A percentile compares a stretch with the other conserved stretches of the same genome.
Evolutionary conservation across 1,284 basidiomycete species (phyloP).

Genomic region (Ustilago sp.): DNA sequence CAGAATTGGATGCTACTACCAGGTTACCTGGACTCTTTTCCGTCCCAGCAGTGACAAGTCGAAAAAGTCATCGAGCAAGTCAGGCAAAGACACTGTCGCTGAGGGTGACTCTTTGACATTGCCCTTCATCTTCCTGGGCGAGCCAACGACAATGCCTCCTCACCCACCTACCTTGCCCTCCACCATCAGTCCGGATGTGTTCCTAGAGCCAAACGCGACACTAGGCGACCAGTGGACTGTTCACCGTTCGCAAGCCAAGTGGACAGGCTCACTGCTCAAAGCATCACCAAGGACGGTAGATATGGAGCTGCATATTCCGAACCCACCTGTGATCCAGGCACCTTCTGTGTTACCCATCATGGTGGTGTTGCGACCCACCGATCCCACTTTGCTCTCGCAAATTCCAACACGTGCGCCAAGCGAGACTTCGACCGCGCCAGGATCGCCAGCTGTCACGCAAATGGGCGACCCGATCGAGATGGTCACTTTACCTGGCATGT

Average conservation of each 20-base stretch:
- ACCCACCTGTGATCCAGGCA: conserved; percentile 51
- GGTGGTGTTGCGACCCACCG: conserved; percentile 58
- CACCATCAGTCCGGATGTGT: conserved; percentile 50
- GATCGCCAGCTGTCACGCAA: conserved; percentile 35
- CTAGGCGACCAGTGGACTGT: conserved; percentile 57
- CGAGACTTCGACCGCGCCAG: conserved; percentile 39
- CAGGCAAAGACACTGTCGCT: conserved; percentile 25
- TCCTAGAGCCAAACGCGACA: conserved; percentile 28
- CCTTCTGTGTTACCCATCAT: conserved; percentile 61
- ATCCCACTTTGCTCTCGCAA: conserved; percentile 53
- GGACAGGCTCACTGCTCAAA: conserved; percentile 56
- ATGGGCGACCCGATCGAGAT: conserved; percentile 45
- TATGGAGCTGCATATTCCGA: conserved; percentile 56
- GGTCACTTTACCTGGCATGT: conserved; percentile 13
- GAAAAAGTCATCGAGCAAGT: conserved; percentile 41
- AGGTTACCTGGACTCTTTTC: conserved; percentile 55
- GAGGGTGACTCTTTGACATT: conserved; percentile 53
- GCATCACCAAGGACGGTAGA: conserved; percentile 51
- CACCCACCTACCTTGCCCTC: conserved; percentile 52
- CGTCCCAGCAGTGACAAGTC: conserved; percentile 30
- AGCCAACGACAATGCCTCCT: conserved; percentile 51
- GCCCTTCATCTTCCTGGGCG: conserved; percentile 64
- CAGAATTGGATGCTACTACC: conserved; percentile 64
- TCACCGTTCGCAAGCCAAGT: conserved; percentile 54
- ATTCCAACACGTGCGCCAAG: conserved; percentile 38